These are phyloP conservation scores for Beta corolliflora DNA, from an alignment of 179 eudicot species.

Conservation along the genomic window DNA sequence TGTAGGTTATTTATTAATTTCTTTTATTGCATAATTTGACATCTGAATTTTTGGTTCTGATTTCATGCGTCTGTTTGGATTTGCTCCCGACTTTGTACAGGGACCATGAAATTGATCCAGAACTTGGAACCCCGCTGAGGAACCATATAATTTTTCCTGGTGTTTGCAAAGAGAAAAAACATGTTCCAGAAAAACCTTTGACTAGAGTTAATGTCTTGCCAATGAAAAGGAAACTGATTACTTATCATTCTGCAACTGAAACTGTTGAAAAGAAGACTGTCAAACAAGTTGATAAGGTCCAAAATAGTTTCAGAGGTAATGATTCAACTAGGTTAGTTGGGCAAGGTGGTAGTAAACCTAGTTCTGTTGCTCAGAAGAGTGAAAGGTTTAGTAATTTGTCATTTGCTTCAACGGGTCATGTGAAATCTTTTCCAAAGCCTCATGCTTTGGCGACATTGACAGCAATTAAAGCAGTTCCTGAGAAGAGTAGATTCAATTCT, in stretches of 20 bases:
- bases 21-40: conserved; percentile 1
- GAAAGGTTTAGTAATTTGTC: conserved; percentile 13
- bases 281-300: conserved; percentile 14
- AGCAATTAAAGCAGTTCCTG: conserved; percentile 12
- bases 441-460: too few relatives aligned
- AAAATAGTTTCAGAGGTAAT: conserved; percentile 1
- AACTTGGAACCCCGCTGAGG: conserved; percentile 42
- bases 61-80: conserved; percentile 19
- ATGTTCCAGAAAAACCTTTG: conserved; percentile 2
- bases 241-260: conserved; percentile 8
- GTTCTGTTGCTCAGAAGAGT: conserved; percentile 24
- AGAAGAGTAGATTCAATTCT: conserved; percentile 2
- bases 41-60: background rate
- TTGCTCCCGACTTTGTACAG: conserved; percentile 29
- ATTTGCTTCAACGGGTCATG: conserved; percentile 8
- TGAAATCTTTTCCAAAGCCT: background rate
- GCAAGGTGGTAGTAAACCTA: conserved; percentile 5
- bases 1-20: conserved; percentile 29
- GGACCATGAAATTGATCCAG: conserved; percentile 39
- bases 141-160: conserved; percentile 38
- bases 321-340: conserved; percentile 17
- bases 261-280: conserved; percentile 17
- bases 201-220: background rate
- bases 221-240: conserved; percentile 25
- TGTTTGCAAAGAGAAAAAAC: background rate